These are phyloP conservation scores for Xylaria cubensis DNA, from an alignment of 495 filamentous ascomycete genomes.

Conservation along the genomic window DNA sequence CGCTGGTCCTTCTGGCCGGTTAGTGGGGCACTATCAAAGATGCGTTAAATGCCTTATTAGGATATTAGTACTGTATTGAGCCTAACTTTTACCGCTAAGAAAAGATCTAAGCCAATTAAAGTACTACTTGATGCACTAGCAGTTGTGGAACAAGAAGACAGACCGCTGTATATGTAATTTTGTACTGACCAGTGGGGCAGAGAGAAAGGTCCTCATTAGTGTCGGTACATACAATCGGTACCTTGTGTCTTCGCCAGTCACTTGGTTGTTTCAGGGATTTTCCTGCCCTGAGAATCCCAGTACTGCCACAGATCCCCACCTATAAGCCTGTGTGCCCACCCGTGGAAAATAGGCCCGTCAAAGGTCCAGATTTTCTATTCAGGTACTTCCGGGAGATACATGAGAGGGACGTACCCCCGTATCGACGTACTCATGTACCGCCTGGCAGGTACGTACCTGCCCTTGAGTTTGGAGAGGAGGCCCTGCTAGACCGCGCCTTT, in stretches of 20 bases:
- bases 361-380: slow-evolving; percentile 21
- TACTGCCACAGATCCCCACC: slow-evolving; percentile 23
- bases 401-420: slow-evolving; percentile 24
- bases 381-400: slow-evolving; percentile 26
- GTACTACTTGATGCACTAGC: slow-evolving; percentile 21
- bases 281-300: slow-evolving; percentile 23
- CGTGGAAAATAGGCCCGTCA: slow-evolving; percentile 19
- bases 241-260: neutral
- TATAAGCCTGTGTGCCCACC: slow-evolving; percentile 18
- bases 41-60: slow-evolving; percentile 41
- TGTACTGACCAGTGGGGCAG: slow-evolving; percentile 30
- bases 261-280: slow-evolving; percentile 24
- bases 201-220: slow-evolving; percentile 29
- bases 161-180: slow-evolving; percentile 26
- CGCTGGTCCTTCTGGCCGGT: slow-evolving; percentile 42
- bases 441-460: slow-evolving; percentile 30
- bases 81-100: slow-evolving; percentile 29
- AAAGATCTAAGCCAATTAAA: slow-evolving; percentile 19
- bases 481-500: slow-evolving; percentile 43
- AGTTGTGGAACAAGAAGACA: neutral
- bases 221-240: slow-evolving; percentile 1
- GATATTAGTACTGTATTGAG: slow-evolving; percentile 35
- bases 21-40: slow-evolving; percentile 22
- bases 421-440: slow-evolving; percentile 24
- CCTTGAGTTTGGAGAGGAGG: slow-evolving; percentile 28